Conservation (phyloP, 2,329 filamentous ascomycete species). For the Clarireedia hainanense region DNA sequence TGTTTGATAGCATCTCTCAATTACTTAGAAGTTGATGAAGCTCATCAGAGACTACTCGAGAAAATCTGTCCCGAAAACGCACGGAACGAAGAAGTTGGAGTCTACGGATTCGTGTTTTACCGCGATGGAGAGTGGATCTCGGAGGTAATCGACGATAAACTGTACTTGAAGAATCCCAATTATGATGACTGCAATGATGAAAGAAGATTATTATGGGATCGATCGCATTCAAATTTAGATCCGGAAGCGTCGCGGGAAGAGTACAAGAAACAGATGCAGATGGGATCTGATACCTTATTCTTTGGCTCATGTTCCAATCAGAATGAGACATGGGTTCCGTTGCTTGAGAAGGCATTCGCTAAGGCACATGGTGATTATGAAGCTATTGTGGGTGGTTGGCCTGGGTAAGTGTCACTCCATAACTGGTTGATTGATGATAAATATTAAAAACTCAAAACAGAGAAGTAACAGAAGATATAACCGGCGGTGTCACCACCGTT, state of each 20-base stretch:
- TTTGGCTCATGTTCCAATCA: slow-evolving; percentile 69
- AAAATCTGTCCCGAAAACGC: slow-evolving; percentile 30
- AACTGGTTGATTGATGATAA: neutral
- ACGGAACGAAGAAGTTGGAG: slow-evolving; percentile 52
- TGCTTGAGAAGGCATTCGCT: slow-evolving; percentile 77
- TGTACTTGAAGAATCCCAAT: slow-evolving; percentile 72
- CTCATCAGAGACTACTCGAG: slow-evolving; percentile 33
- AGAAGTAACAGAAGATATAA: slow-evolving; percentile 51
- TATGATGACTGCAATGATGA: slow-evolving; percentile 64
- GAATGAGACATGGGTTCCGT: slow-evolving; percentile 75
- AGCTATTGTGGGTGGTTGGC: neutral
- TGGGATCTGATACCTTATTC: slow-evolving; percentile 67
- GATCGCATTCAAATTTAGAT: slow-evolving; percentile 42
- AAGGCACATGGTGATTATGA: slow-evolving; percentile 59
- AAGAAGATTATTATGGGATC: slow-evolving; percentile 57
- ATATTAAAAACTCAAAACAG: slow-evolving; percentile 20
- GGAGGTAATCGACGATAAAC: slow-evolving; percentile 82
- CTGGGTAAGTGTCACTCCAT: neutral
- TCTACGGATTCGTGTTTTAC: slow-evolving; percentile 84
- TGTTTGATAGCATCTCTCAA: slow-evolving; percentile 79
- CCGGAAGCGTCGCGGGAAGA: slow-evolving; percentile 27
- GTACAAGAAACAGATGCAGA: slow-evolving; percentile 11
- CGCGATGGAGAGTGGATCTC: slow-evolving; percentile 81
- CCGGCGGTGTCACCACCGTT: slow-evolving; percentile 63
- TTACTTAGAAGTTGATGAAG: slow-evolving; percentile 50